phyloP scores from a whole-genome alignment of 257 asterid species.

The Thymus mandschuricus region DNA sequence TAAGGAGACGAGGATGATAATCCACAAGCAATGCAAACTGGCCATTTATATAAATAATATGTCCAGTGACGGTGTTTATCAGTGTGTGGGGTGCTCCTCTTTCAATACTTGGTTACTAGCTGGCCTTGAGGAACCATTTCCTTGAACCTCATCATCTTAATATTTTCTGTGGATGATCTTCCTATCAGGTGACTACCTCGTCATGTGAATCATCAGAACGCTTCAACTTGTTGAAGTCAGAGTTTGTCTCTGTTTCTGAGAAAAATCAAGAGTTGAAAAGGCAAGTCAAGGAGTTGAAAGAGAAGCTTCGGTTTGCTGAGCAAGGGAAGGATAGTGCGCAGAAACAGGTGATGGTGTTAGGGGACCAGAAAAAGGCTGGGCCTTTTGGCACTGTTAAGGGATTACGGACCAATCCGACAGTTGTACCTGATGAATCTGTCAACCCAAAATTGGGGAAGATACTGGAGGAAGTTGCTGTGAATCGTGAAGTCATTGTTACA shows the following conservation, averaged over 20 bases:
- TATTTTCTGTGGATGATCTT: neutral
- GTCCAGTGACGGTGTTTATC: neutral
- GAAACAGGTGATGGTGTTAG: constrained; percentile 51
- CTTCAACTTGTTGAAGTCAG: constrained; percentile 50
- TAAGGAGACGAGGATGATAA: constrained; percentile 4
- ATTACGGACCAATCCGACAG: constrained; percentile 51
- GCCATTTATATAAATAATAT: neutral
- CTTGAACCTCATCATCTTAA: constrained; percentile 9
- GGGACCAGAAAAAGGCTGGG: constrained; percentile 48
- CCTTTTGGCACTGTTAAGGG: constrained; percentile 64
- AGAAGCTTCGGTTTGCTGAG: constrained; percentile 47
- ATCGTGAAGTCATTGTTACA: constrained; percentile 60
- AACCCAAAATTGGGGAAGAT: constrained; percentile 65
- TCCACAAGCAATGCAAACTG: neutral
- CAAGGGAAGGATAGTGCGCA: constrained; percentile 51
- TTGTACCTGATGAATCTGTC: constrained; percentile 53
- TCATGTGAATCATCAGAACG: constrained; percentile 55
- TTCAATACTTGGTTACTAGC: neutral
- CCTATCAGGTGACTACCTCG: constrained; percentile 41
- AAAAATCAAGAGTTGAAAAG: constrained; percentile 41
- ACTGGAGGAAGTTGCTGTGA: constrained; percentile 51
- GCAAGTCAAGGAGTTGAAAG: constrained; percentile 42
- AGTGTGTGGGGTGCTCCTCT: neutral
- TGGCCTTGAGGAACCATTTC: neutral
- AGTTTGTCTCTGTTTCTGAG: constrained; percentile 45